These are phyloP conservation scores for Neonothopanus nambi DNA, from an alignment of 1,284 basidiomycete genomes.

Conservation along the genomic window DNA sequence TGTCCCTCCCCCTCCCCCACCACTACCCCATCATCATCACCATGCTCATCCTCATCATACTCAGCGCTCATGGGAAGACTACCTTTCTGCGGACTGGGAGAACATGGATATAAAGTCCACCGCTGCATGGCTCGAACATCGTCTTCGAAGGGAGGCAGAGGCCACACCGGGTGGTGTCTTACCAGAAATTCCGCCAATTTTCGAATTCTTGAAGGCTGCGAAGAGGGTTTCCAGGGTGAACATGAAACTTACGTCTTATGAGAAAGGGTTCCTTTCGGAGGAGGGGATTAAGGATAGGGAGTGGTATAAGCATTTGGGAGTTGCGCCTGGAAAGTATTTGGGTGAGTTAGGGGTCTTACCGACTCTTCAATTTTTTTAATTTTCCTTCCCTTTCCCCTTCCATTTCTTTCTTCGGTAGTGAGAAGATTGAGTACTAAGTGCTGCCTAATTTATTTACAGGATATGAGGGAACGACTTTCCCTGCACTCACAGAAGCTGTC, in stretches of 20 bases:
- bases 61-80: slow-evolving; percentile 1
- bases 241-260: slow-evolving; percentile 72
- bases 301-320: slow-evolving; percentile 80
- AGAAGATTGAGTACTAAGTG: not conserved
- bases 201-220: slow-evolving; percentile 59
- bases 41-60: no score
- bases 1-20: not conserved
- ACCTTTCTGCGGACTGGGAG: not conserved
- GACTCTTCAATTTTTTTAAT: no score
- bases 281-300: slow-evolving; percentile 79
- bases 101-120: not conserved
- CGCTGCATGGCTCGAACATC: slow-evolving; percentile 5
- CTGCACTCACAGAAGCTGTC: slow-evolving; percentile 81
- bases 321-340: slow-evolving; percentile 89
- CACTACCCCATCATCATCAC: no score
- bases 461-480: slow-evolving; percentile 87
- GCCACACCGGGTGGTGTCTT: slow-evolving; percentile 19
- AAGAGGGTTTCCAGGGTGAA: slow-evolving; percentile 69
- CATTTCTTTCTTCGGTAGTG: not conserved
- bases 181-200: slow-evolving; percentile 21
- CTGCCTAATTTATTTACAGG: slow-evolving; percentile 38
- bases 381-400: not conserved
- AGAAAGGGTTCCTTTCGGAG: slow-evolving; percentile 82
- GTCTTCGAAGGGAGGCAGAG: not conserved
- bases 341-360: slow-evolving; percentile 46